Conservation (phyloP, 495 filamentous ascomycete genomes). For the Sabuloglossum arenarium region DNA sequence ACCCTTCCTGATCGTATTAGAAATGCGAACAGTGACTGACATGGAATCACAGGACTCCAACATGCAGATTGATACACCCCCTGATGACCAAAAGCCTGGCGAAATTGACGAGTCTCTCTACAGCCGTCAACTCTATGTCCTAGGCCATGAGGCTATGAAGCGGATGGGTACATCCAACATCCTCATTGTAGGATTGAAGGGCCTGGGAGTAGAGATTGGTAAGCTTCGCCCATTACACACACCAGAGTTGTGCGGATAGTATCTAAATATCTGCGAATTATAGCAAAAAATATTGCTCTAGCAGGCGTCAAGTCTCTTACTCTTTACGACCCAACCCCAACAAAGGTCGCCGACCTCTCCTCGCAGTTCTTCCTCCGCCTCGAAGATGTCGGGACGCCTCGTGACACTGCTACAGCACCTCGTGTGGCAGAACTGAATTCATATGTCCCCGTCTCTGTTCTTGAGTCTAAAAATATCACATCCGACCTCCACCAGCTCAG, state of each 20-base stretch:
- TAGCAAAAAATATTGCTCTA: slow-evolving; percentile 94
- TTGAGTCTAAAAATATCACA: slow-evolving; percentile 39
- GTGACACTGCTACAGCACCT: slow-evolving; percentile 69
- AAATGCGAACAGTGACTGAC: not conserved
- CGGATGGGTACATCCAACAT: slow-evolving; percentile 94
- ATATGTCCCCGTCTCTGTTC: slow-evolving; percentile 73
- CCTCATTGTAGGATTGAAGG: slow-evolving; percentile 77
- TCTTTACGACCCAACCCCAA: slow-evolving; percentile 65
- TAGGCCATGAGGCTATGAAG: slow-evolving; percentile 99
- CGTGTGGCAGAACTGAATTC: slow-evolving; percentile 88
- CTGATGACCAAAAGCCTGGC: slow-evolving; percentile 31
- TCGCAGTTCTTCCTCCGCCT: slow-evolving; percentile 89
- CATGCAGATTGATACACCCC: slow-evolving; percentile 61
- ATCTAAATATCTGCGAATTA: not conserved
- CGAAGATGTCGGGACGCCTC: slow-evolving; percentile 79
- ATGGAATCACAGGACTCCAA: slow-evolving; percentile 29
- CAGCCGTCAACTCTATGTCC: slow-evolving; percentile 92
- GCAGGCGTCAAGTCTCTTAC: slow-evolving; percentile 85
- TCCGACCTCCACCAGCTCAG: slow-evolving; percentile 56
- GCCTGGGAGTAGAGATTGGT: slow-evolving; percentile 89
- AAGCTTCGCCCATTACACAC: slow-evolving; percentile 8
- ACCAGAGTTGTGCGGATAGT: not conserved
- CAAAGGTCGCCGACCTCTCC: slow-evolving; percentile 67
- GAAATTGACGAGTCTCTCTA: slow-evolving; percentile 96
- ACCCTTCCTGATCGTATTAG: not conserved